Base-by-base conservation (phyloP, 768 basidiomycete species). In the Agaricus bisporus region DNA sequence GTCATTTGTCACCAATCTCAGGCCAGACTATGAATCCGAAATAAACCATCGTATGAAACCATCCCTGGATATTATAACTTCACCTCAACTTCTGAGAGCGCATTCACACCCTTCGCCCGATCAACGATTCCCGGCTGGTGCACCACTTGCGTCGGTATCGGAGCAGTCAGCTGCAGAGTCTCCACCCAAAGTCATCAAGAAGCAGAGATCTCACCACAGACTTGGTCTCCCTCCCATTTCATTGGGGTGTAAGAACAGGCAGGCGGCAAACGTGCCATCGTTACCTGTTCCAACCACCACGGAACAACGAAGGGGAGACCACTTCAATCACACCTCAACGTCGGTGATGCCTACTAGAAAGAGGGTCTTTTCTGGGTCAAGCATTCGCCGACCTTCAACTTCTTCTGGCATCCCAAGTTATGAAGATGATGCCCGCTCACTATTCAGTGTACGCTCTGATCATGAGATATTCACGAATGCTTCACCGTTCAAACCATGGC, bases 311-410 rank as follows among this genome's bases (percentile, higher is more conserved):
- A 64, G 67, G 56, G 64, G 62, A n/a, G 68, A 66, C 47, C 50
- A 62, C 6, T 63, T 64, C 38, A 66, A 65, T 49, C 47, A 58
- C 20, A 48, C 46, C 29, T 41, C 63, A 12, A 49, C 55, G 11
- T n/a, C 46, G 22, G 54, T 63, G 15, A 60, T 66, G 15, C 63
- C 68, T 14, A 64, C 68, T 17, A 66, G 82, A 49, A 82, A 77
- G 60, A 78, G 86, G n/a, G 65, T 88, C 11, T 86, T 86, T 60
- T 86, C 86, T 15, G 73, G 76, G 36, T 76, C 81, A 6, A 80
- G 76, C 59, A 57, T 67, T 41, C 71, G 77, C 54, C 71, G 80
- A 55, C 78, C 80, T 17, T 81, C 82, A 4, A 79, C 77, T 14
- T 76, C 79, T 10, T 71, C 73, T 32, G 60, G 68, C 20, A 65